Evolutionary conservation across 495 filamentous ascomycete species (phyloP).

Genomic region (Tuber calosporum): DNA sequence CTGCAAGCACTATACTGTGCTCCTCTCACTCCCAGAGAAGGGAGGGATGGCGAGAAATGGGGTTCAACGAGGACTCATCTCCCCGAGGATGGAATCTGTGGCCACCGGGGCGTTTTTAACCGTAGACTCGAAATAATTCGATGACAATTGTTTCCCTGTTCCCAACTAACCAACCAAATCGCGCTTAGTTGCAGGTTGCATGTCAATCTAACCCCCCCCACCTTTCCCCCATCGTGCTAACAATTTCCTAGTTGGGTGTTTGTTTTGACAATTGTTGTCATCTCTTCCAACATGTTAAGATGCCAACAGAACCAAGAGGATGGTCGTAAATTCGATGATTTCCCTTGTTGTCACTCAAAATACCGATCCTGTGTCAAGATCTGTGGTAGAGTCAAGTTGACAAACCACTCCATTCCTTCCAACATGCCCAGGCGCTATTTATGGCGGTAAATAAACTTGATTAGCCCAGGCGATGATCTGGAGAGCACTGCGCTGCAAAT

Average conservation of each 20-base stretch:
- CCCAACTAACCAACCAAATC: not conserved
- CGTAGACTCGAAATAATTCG: not conserved
- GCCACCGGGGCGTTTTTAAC: not conserved
- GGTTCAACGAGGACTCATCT: not conserved
- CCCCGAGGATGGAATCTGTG: not conserved
- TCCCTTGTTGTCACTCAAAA: not conserved
- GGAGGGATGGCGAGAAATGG: not conserved
- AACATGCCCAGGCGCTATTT: too few species aligned
- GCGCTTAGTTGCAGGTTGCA: not conserved
- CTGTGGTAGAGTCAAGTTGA: not conserved
- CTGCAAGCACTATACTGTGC: not conserved
- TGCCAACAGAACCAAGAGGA: not conserved
- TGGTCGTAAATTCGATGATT: not conserved
- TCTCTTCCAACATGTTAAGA: not conserved
- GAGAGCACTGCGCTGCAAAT: not conserved
- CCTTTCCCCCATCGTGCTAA: not conserved
- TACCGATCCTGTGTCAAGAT: not conserved
- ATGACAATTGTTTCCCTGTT: not conserved
- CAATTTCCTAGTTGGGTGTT: not conserved
- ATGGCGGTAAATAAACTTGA: too few species aligned
- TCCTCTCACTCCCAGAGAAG: not conserved
- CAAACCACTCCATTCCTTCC: not conserved
- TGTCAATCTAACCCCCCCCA: not conserved
- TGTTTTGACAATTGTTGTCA: not conserved
- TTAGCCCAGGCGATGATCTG: not conserved